Evolutionary conservation across 768 basidiomycete genomes (phyloP), one percentile per base, ranked within the genome.

Genomic region (Tulasnella sp.): DNA sequence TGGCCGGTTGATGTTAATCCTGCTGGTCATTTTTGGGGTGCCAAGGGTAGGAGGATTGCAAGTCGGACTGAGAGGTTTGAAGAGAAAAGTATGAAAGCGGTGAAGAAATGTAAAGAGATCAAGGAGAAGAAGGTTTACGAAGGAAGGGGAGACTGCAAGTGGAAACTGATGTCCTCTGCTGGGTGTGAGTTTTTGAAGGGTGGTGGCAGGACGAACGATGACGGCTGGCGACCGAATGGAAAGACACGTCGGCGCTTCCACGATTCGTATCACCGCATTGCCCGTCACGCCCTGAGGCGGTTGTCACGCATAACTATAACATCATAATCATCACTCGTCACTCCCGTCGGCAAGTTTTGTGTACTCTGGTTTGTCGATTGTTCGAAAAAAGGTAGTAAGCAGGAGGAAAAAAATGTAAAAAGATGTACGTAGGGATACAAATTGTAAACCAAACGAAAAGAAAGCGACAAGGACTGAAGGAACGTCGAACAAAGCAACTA

Each of bases 1-100:
- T 34, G 80, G 80, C 42, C 81, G 80, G 80, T 82, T 82, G 77
- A 82, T 82, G 81, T 82, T 82, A 62, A 82, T 82, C 34, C 81
- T 77, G 56, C 72, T 81, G 40, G 81, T 56, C 81, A 82, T 82
- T 56, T 46, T 74, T 27, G 39, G n/a, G 12, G 9, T 12, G 34
- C 31, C 39, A 5, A 10, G 21, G 4, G 48, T 40, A 39, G 27
- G 27, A 36, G 31, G 71, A 72, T 42, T 72, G 71, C 34, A n/a
- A 18, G 71, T 72, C 40, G 71, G 71, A 72, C 71, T 36, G 74
- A 40, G 42, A 42, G 21, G 46, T 42, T 75, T 6, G 76, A 19
- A 38, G 36, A 52, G 76, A 77, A 5, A 44, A 44, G 24, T 38
- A 77, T 34, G 74, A 44, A 38, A 10, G 34, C 21, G 58, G 58